A percentile compares a stretch with the other conserved stretches of the same genome.
Conservation (phyloP, 805 yeast species). For the Metschnikowia kofuensis region DNA sequence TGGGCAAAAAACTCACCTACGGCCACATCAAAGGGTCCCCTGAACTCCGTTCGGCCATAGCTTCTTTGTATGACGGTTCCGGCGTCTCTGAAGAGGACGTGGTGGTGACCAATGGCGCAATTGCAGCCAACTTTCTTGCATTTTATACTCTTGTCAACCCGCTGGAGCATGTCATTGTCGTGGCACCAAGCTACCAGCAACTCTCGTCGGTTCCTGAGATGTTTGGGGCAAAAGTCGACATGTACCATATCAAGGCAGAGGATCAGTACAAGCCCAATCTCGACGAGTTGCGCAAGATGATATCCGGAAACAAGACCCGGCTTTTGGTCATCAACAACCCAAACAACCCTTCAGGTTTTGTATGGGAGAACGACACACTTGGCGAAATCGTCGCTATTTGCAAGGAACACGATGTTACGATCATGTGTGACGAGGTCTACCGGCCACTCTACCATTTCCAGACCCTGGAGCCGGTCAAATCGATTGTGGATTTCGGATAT, state of each 20-base stretch:
- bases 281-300: conserved; percentile 25
- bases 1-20: conserved; percentile 34
- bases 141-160: conserved; percentile 43
- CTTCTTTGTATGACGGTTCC: conserved; percentile 32
- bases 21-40: conserved; percentile 48
- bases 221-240: conserved; percentile 36
- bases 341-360: conserved; percentile 36
- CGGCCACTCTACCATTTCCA: conserved; percentile 46
- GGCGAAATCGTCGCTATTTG: conserved; percentile 38
- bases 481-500: conserved; percentile 40
- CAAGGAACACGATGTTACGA: conserved; percentile 25
- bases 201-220: conserved; percentile 44
- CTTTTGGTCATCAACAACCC: conserved; percentile 43
- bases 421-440: conserved; percentile 53
- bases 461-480: conserved; percentile 22
- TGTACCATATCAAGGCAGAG: conserved; percentile 30
- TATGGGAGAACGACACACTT: conserved; percentile 35
- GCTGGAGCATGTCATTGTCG: conserved; percentile 47
- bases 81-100: conserved; percentile 32
- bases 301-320: conserved; percentile 35
- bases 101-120: conserved; percentile 52
- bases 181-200: conserved; percentile 52
- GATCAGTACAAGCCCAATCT: conserved; percentile 38
- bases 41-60: conserved; percentile 34
- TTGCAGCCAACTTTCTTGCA: conserved; percentile 50